These are phyloP conservation scores for Sarcodon aspratus DNA, from an alignment of 768 basidiomycete species.

Conservation along the genomic window DNA sequence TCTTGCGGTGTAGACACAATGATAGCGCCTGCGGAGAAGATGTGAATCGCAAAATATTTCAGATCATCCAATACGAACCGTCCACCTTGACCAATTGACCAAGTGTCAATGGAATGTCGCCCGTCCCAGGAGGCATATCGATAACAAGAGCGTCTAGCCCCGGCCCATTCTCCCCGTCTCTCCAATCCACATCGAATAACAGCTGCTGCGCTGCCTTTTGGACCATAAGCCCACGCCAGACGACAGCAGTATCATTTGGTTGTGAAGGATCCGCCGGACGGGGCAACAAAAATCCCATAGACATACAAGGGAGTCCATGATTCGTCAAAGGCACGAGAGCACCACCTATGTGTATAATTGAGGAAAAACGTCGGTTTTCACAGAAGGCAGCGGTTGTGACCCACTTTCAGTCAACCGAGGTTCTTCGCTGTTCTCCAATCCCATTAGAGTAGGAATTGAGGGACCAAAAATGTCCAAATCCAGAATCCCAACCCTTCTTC, in stretches of 20 bases:
- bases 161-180: conserved; percentile 23
- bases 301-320: conserved; percentile 90
- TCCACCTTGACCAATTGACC: conserved; percentile 80
- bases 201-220: conserved; percentile 96
- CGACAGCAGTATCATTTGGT: conserved; percentile 66
- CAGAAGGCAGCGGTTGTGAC: conserved; percentile 10
- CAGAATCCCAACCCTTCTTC: conserved; percentile 58
- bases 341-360: conserved; percentile 30
- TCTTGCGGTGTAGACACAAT: conserved; percentile 96
- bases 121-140: conserved; percentile 97
- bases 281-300: conserved; percentile 90
- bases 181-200: conserved; percentile 94
- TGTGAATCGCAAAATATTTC: neutral
- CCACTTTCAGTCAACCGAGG: conserved; percentile 63
- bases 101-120: conserved; percentile 87
- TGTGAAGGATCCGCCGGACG: conserved; percentile 32
- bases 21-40: conserved; percentile 56
- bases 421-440: conserved; percentile 67
- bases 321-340: conserved; percentile 76
- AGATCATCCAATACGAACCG: conserved; percentile 34
- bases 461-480: conserved; percentile 97
- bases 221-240: conserved; percentile 97
- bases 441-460: conserved; percentile 88
- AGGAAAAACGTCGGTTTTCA: neutral
- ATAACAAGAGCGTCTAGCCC: conserved; percentile 80